Conservation (phyloP, 805 yeast species). For the Saccharomyces paradoxus region DNA sequence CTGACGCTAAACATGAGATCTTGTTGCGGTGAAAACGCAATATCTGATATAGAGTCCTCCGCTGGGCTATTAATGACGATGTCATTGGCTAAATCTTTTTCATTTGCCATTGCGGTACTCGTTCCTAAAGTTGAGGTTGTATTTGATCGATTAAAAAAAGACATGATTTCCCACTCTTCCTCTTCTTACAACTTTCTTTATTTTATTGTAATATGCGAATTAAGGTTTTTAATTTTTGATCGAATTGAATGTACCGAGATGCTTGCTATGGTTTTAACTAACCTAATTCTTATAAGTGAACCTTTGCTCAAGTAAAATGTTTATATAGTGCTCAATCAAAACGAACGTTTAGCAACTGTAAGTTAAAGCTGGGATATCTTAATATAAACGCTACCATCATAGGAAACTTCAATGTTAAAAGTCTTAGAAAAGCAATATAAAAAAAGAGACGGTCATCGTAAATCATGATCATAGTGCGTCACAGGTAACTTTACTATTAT, state of each 20-base stretch:
- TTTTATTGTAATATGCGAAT: not conserved
- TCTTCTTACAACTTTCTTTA: not conserved
- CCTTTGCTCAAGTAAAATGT: not conserved
- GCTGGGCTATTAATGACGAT: constrained; percentile 69
- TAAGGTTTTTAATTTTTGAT: not conserved
- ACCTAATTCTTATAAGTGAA: not conserved
- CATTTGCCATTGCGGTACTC: constrained; percentile 25
- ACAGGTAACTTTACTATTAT: not conserved
- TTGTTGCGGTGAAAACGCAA: constrained; percentile 79
- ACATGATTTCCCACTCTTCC: constrained; percentile 10
- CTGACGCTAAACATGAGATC: constrained; percentile 69
- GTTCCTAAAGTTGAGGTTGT: constrained; percentile 9
- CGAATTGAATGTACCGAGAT: not conserved
- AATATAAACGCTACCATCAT: not conserved
- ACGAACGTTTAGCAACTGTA: not conserved
- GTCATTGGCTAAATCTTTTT: constrained; percentile 50
- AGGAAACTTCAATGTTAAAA: not conserved
- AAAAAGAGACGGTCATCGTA: not conserved
- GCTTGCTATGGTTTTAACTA: not conserved
- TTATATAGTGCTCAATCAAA: not conserved
- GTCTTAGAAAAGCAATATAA: not conserved
- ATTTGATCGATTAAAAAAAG: constrained; percentile 13
- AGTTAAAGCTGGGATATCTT: not conserved
- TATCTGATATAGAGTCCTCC: constrained; percentile 81
- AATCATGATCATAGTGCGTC: not conserved